phyloP scores from a whole-genome alignment of 805 yeast genomes.

The Wickerhamomyces chaumierensis region DNA sequence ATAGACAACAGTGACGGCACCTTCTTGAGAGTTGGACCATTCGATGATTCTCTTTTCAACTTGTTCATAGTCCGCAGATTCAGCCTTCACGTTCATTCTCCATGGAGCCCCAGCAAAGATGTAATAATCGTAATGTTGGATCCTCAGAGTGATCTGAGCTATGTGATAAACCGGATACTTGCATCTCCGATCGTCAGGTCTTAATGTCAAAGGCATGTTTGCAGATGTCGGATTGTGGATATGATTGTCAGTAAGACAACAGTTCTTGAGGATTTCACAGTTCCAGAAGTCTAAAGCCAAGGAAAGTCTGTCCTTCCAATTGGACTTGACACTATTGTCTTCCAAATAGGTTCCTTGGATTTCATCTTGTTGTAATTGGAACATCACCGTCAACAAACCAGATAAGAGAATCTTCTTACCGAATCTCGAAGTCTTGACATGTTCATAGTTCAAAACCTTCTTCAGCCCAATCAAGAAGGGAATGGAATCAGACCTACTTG shows the following conservation, averaged over 20 bases:
- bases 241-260: slow-evolving; percentile 14
- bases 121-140: slow-evolving; percentile 69
- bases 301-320: slow-evolving; percentile 65
- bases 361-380: slow-evolving; percentile 65
- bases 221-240: slow-evolving; percentile 1
- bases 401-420: slow-evolving; percentile 58
- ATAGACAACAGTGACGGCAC: slow-evolving; percentile 44
- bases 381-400: slow-evolving; percentile 56
- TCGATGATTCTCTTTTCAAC: slow-evolving; percentile 38
- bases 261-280: slow-evolving; percentile 28
- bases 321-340: slow-evolving; percentile 28
- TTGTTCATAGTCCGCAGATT: slow-evolving; percentile 35
- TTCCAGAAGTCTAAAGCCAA: slow-evolving; percentile 67
- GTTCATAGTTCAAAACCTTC: slow-evolving; percentile 40
- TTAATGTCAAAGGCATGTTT: slow-evolving; percentile 12
- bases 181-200: slow-evolving; percentile 36
- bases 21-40: slow-evolving; percentile 39
- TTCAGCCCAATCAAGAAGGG: slow-evolving; percentile 50
- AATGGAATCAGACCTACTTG: slow-evolving; percentile 17
- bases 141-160: slow-evolving; percentile 60
- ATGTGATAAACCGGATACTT: slow-evolving; percentile 61
- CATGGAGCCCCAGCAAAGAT: slow-evolving; percentile 76
- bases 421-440: slow-evolving; percentile 37
- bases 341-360: slow-evolving; percentile 40
- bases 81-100: slow-evolving; percentile 59